phyloP scores from a whole-genome alignment of 805 yeast genomes.

The Candida jianshihensis region DNA sequence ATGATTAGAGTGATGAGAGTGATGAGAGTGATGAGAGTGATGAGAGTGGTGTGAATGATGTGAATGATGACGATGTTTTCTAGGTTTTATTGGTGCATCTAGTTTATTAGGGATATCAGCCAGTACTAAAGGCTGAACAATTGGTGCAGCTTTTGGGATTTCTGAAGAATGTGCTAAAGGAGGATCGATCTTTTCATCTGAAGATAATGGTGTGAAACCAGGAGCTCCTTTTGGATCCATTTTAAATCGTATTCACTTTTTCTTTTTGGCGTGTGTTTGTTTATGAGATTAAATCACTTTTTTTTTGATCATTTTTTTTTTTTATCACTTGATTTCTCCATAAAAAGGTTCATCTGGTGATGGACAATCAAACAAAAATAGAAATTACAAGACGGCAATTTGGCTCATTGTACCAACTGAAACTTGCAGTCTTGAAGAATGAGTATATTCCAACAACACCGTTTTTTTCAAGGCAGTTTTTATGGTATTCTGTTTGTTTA shows the following conservation, averaged over 20 bases:
- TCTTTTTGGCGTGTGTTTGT: background rate
- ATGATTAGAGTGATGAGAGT: too few relatives aligned
- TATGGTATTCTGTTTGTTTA: slow-evolving; percentile 19
- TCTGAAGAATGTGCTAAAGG: slow-evolving; percentile 57
- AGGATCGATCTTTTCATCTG: slow-evolving; percentile 53
- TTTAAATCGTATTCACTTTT: background rate
- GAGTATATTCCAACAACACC: slow-evolving; percentile 12
- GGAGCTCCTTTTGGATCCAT: slow-evolving; percentile 97
- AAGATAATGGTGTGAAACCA: slow-evolving; percentile 79
- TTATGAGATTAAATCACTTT: background rate
- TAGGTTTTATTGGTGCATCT: slow-evolving; percentile 63
- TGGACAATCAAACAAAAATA: background rate
- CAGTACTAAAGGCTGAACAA: slow-evolving; percentile 69
- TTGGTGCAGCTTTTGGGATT: slow-evolving; percentile 71
- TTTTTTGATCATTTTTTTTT: background rate
- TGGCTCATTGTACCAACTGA: slow-evolving; percentile 14
- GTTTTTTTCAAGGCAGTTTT: slow-evolving; percentile 15
- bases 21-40: slow-evolving; percentile 3
- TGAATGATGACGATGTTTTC: slow-evolving; percentile 23
- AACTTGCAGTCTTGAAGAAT: slow-evolving; percentile 17
- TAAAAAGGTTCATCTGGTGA: background rate
- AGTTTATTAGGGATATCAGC: slow-evolving; percentile 67
- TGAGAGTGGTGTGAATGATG: slow-evolving; percentile 8
- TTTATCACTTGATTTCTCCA: background rate
- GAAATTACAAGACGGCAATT: slow-evolving; percentile 11